Conservation (phyloP, 306 rosid genomes). For the Vigna mungo region DNA sequence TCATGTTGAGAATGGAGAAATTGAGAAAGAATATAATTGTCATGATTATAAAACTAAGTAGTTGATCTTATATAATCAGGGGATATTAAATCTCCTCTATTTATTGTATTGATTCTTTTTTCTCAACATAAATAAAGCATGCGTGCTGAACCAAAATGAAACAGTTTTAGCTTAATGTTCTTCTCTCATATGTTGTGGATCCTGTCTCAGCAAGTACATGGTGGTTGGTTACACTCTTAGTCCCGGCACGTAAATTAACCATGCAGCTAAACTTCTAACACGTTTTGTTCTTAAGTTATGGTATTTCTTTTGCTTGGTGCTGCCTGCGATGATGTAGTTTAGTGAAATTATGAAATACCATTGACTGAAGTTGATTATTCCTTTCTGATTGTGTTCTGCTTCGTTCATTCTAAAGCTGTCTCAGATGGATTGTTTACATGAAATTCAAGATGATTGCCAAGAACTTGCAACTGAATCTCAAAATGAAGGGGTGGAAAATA, state of each 20-base stretch:
- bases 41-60: too few relatives aligned
- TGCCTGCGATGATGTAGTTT: conserved; percentile 8
- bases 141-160: too few relatives aligned
- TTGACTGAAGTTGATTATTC: conserved; percentile 40
- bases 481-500: conserved; percentile 42
- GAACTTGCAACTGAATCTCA: conserved; percentile 47
- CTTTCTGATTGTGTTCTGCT: conserved; percentile 23
- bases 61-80: too few relatives aligned
- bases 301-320: conserved; percentile 12
- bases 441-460: conserved; percentile 53
- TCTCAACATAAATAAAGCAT: too few relatives aligned
- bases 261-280: not conserved
- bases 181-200: not conserved
- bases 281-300: not conserved
- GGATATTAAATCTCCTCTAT: too few relatives aligned
- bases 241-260: not conserved
- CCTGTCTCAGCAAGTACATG: not conserved
- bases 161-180: too few relatives aligned
- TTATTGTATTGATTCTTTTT: too few relatives aligned
- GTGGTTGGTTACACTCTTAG: conserved; percentile 16
- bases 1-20: too few relatives aligned
- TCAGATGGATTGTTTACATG: conserved; percentile 49
- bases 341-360: conserved; percentile 19
- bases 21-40: too few relatives aligned
- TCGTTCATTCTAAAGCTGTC: conserved; percentile 36